Conservation (phyloP, 2,329 filamentous ascomycete genomes). For the Periconia digitata region DNA sequence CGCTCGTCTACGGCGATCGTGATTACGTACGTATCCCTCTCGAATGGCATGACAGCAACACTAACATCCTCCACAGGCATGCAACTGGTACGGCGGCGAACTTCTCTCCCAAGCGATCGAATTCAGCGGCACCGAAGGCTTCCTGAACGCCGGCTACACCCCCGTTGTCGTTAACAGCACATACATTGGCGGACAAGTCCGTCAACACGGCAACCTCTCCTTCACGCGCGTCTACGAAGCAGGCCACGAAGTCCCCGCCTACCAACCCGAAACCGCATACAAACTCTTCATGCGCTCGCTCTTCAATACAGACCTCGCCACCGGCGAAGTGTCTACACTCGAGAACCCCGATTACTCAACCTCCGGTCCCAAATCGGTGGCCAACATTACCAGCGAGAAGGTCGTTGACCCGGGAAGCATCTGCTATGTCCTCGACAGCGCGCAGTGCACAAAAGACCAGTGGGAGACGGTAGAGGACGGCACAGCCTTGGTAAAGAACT, state of each 20-base stretch:
- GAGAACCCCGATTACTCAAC: slow-evolving; percentile 43
- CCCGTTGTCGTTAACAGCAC: slow-evolving; percentile 68
- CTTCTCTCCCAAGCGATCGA: slow-evolving; percentile 64
- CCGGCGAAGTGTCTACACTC: slow-evolving; percentile 50
- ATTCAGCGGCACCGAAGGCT: slow-evolving; percentile 55
- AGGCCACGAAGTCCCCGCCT: slow-evolving; percentile 55
- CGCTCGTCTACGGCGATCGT: slow-evolving; percentile 34
- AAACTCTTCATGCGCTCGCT: slow-evolving; percentile 57
- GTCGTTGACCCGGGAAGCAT: slow-evolving; percentile 43
- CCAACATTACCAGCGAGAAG: slow-evolving; percentile 49
- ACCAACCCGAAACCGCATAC: slow-evolving; percentile 53
- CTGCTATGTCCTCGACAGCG: slow-evolving; percentile 35
- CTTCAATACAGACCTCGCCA: slow-evolving; percentile 55
- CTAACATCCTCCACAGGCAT: slow-evolving; percentile 33
- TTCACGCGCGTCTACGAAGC: slow-evolving; percentile 56
- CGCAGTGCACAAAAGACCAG: slow-evolving; percentile 33
- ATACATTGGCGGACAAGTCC: slow-evolving; percentile 71
- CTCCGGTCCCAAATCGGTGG: slow-evolving; percentile 42
- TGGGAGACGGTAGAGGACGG: slow-evolving; percentile 36
- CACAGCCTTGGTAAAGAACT: slow-evolving; percentile 32
- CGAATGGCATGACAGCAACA: background rate
- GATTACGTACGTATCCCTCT: slow-evolving; percentile 30
- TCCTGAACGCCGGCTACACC: slow-evolving; percentile 69
- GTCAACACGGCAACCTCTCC: slow-evolving; percentile 71
- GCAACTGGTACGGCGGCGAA: slow-evolving; percentile 73